These are phyloP conservation scores for Usnea hakonensis DNA, from an alignment of 495 filamentous ascomycete species.

Conservation along the genomic window DNA sequence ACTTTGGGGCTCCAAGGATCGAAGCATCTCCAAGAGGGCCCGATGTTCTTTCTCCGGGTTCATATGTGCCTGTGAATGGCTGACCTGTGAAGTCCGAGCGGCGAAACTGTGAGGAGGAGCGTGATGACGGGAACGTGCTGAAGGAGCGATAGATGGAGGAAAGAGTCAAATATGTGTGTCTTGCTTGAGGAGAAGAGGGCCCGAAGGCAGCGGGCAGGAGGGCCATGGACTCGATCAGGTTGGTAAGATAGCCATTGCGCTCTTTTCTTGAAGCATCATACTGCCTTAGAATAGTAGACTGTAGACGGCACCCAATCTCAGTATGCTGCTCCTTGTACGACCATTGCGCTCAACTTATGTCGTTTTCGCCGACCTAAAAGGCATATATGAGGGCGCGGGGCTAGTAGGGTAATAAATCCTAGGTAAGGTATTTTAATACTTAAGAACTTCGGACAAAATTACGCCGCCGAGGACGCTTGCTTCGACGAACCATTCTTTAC, in stretches of 20 bases:
- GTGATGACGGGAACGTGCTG: conserved; percentile 26
- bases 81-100: conserved; percentile 57
- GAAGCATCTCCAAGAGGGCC: conserved; percentile 52
- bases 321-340: neutral
- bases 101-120: conserved; percentile 45
- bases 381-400: neutral
- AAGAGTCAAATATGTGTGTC: conserved; percentile 35
- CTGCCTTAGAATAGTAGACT: neutral
- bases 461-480: too few species aligned
- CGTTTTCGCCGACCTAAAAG: neutral
- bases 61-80: conserved; percentile 69
- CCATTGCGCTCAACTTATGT: neutral
- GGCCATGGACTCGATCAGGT: conserved; percentile 8
- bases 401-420: neutral
- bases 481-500: too few species aligned
- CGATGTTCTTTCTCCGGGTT: conserved; percentile 54
- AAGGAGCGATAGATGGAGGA: conserved; percentile 28
- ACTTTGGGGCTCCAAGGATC: conserved; percentile 55
- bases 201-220: conserved; percentile 10
- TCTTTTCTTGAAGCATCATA: neutral
- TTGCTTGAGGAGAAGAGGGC: conserved; percentile 26
- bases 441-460: too few species aligned
- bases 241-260: neutral
- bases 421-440: too few species aligned
- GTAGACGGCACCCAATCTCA: neutral